Evolutionary conservation across 306 rosid genomes (phyloP).

Genomic region (Quillaja saponaria): DNA sequence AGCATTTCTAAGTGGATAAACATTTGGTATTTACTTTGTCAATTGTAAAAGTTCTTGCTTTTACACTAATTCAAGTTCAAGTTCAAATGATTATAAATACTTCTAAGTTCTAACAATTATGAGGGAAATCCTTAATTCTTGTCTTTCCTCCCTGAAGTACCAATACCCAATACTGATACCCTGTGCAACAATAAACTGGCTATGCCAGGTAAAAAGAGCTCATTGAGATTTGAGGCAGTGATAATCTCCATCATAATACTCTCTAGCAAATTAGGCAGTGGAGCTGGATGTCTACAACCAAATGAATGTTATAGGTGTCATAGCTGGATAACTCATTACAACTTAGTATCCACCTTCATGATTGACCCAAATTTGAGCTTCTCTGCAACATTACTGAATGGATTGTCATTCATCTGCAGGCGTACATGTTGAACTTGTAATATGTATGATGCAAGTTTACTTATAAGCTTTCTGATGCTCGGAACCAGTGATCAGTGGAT

Average conservation of each 20-base stretch:
- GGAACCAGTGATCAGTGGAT: slow-evolving; percentile 13
- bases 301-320: neutral
- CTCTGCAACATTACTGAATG: neutral
- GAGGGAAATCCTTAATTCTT: slow-evolving; percentile 3
- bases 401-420: slow-evolving; percentile 5
- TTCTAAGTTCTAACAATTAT: neutral
- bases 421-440: neutral
- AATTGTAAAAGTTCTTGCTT: too few relatives aligned
- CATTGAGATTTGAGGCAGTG: neutral
- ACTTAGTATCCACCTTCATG: neutral
- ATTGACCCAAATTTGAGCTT: neutral
- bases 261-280: neutral
- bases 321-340: slow-evolving; percentile 1
- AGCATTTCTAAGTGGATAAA: too few relatives aligned
- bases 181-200: neutral
- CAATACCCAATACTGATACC: neutral
- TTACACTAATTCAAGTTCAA: too few relatives aligned
- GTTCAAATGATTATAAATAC: too few relatives aligned
- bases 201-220: slow-evolving; percentile 3
- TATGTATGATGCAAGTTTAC: neutral
- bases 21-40: too few relatives aligned
- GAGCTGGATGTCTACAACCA: neutral
- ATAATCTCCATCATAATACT: neutral
- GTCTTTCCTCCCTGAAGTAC: neutral
- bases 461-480: neutral